A percentile compares a stretch with the other conserved stretches of the same genome.
These are phyloP conservation scores for Colletotrichum lupini DNA, from an alignment of 2,329 filamentous ascomycete species.

Conservation along the genomic window DNA sequence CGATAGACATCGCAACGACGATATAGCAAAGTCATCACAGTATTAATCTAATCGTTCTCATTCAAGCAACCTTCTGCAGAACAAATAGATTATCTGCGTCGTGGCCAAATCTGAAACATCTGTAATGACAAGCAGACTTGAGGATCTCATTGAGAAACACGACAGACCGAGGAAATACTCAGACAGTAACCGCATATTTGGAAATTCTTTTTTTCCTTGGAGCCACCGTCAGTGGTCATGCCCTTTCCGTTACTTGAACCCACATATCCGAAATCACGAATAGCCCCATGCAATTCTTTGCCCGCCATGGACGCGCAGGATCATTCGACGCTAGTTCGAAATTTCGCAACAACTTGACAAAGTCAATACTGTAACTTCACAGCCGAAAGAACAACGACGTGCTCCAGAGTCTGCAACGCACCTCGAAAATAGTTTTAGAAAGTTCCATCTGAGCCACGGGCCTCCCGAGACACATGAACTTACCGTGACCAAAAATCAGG, in stretches of 20 bases:
- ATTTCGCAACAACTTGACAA: constrained; percentile 41
- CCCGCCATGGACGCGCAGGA: constrained; percentile 42
- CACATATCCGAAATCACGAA: constrained; percentile 47
- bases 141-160: no score
- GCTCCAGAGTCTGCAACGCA: constrained; percentile 36
- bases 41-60: no score
- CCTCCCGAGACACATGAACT: constrained; percentile 32
- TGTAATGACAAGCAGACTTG: no score
- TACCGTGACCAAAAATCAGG: constrained; percentile 31
- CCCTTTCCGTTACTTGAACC: constrained; percentile 43
- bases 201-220: no score
- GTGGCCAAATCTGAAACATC: no score
- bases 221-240: background rate
- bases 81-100: no score
- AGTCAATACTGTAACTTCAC: no score
- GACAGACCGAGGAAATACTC: no score
- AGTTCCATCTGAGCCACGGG: constrained; percentile 33
- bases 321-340: constrained; percentile 44
- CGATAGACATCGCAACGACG: no score
- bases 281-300: constrained; percentile 41
- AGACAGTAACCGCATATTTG: no score
- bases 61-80: no score
- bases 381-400: background rate
- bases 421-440: constrained; percentile 46
- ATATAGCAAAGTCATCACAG: no score